Evolutionary conservation across 1,284 basidiomycete species (phyloP).

Genomic region (Cryptococcus hybrid): DNA sequence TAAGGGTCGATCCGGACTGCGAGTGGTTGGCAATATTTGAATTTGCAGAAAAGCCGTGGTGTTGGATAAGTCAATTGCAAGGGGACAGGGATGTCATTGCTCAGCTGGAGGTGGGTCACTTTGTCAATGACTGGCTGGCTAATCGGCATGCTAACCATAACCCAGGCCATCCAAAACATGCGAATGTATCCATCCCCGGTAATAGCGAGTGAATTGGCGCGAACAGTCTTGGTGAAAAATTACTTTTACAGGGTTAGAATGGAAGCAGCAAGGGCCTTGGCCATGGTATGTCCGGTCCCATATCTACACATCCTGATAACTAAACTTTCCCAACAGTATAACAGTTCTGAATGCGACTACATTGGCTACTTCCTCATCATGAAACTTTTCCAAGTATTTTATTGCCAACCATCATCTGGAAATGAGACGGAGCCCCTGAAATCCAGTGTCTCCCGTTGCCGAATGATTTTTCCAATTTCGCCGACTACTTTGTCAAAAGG

Average conservation of each 20-base stretch:
- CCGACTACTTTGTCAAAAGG: constrained; percentile 96
- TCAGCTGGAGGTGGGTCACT: constrained; percentile 77
- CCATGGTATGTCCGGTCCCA: constrained; percentile 61
- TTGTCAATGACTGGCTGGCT: background rate
- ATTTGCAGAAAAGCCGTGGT: constrained; percentile 96
- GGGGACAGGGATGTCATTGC: constrained; percentile 97
- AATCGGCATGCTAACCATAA: background rate
- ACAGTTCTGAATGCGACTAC: constrained; percentile 38
- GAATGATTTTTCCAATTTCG: constrained; percentile 88
- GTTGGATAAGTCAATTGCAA: constrained; percentile 98
- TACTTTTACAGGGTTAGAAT: constrained; percentile 97
- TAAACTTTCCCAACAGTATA: constrained; percentile 22
- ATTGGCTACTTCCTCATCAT: constrained; percentile 93
- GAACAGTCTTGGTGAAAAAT: constrained; percentile 90
- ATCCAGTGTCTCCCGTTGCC: constrained; percentile 86
- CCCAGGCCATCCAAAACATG: constrained; percentile 79
- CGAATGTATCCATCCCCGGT: constrained; percentile 79
- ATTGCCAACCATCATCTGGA: constrained; percentile 83
- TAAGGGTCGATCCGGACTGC: constrained; percentile 97
- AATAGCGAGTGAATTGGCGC: constrained; percentile 85
- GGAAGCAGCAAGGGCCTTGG: constrained; percentile 85
- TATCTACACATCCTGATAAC: background rate
- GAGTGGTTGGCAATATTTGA: constrained; percentile 94
- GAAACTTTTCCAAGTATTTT: constrained; percentile 85
- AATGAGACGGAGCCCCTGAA: constrained; percentile 73